Evolutionary conservation across 768 basidiomycete species (phyloP), one percentile per base, ranked within the genome.

Genomic region (Pilatotrama ljubarskyi): DNA sequence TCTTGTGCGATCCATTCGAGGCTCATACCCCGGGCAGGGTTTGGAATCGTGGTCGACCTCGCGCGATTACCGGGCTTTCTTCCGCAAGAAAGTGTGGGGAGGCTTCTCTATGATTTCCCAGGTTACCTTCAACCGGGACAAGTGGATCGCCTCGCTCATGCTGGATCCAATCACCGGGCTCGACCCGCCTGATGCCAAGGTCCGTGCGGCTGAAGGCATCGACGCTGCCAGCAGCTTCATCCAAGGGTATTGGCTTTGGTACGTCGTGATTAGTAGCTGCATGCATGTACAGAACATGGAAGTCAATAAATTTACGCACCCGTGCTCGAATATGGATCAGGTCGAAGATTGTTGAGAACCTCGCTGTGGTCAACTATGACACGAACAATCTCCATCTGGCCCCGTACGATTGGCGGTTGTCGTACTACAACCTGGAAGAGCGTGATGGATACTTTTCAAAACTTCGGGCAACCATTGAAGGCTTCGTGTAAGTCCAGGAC

Each of bases 171-270:
- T 87, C 17, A 97, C 95, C 0, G 96, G 96, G 0, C 79, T 99
- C 6, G 96, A 99, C 68, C 91, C 93, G 3, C 83, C 86, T 0
- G 88, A 85, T 15, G 85, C 84, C 44, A 97, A 93, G 72, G 85
- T 98, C 58, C 81, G 96, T 36, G 93, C 95, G 13, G 93, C 93
- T 0, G 92, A 97, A 72, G 95, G 95, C 0, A 85, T 96, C 20
- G 90, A 93, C 69, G 93, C 93, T 0, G 95, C 93, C 2, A 91
- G 89, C 63, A 87, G 80, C 65, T 89, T 93, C 65, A 84, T 94
- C 57, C 86, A 88, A 70, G 94, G 95, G 0, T 99, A 95, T 70
- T 98, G 95, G 95, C 85, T 96, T 53, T 96, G 94, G 93, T 87
- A 68, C 53, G 76, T 62, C 26, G 20, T 9, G 37, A 26, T 40